These are phyloP conservation scores for Basidioascus undulatus DNA, from an alignment of 768 basidiomycete genomes.

Conservation along the genomic window DNA sequence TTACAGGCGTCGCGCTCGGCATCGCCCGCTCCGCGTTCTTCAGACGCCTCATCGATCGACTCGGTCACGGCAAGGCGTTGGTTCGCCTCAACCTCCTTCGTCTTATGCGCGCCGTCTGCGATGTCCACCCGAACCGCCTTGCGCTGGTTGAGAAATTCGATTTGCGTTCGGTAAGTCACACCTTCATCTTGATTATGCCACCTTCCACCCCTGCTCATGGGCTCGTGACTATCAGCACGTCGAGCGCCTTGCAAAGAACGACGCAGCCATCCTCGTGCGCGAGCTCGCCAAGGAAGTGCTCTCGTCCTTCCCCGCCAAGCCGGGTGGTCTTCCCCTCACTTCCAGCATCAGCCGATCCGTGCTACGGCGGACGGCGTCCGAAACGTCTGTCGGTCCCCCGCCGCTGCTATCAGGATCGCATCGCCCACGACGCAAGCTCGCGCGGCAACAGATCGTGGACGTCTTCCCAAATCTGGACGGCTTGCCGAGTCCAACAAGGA, in stretches of 20 bases:
- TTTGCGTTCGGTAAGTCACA: constrained; percentile 1
- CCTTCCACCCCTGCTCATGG: constrained; percentile 14
- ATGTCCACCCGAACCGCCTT: constrained; percentile 64
- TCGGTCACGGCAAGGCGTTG: constrained; percentile 49
- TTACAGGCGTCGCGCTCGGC: constrained; percentile 42
- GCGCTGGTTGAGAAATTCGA: constrained; percentile 36
- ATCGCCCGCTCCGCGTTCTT: constrained; percentile 62
- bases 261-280: constrained; percentile 72
- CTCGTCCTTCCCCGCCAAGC: too few species aligned
- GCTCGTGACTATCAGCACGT: constrained; percentile 60
- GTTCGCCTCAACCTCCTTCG: constrained; percentile 74
- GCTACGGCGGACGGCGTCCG: too few species aligned
- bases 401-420: too few species aligned
- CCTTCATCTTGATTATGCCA: constrained; percentile 7
- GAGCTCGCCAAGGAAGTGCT: constrained; percentile 37
- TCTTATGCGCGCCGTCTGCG: constrained; percentile 61
- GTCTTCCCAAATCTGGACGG: too few species aligned
- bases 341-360: too few species aligned
- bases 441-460: too few species aligned
- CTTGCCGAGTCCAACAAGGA: too few species aligned
- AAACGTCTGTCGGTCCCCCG: too few species aligned
- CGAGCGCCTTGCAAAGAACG: constrained; percentile 50
- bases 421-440: too few species aligned
- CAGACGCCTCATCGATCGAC: constrained; percentile 59
- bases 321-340: too few species aligned